Base-by-base conservation (phyloP, 169 alveolate species). In the Eimeria maxima region DNA sequence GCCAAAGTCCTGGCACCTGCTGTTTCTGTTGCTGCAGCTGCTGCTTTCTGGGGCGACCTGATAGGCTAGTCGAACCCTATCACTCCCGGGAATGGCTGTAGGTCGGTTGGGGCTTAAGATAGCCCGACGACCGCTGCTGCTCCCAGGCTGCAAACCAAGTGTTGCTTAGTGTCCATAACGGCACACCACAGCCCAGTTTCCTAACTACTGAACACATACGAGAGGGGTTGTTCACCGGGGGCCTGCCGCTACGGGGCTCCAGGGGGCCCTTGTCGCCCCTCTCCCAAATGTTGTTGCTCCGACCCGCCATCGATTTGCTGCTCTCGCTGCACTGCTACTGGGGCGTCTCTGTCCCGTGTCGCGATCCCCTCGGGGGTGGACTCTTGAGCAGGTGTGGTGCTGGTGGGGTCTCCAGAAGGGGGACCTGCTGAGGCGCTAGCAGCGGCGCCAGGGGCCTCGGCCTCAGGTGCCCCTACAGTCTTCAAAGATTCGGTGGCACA, bases 401-500 rank as follows among this genome's bases (percentile, higher is more conserved):
- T 67, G 78, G n/a, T 67, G 45, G 78, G 78, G 45, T 18, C 78
- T 18, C 22, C 88, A 3, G 60, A 29, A 11, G 88, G 65, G 4
- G 38, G n/a, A 44, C 44, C 63, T 24, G 63, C 55, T 78, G 63
- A 27, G 7, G 33, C 88, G 20, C n/a, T 44, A 5, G 88, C 29
- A 16, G 63, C 88, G 22, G 42, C 65, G 4, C n/a, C 80, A 33
- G 93, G 22, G 53, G 80, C 63, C 38, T 60, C 93, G 13, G 93
- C 29, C 60, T 86, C 93, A 6, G 93, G 60, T 4, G 93, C 53
- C 33, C 47, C 93, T 38, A 60, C 93, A 18, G 93, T 45, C 94
- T 65, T 67, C 95, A 94, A 95, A 29, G 95, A 88, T 18, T 89
- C 96, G 22, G 93, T 78, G 14, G 93, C 96, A 44, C 95, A 95